Evolutionary conservation across 306 rosid species (phyloP).

Genomic region (Fragaria iinumae): DNA sequence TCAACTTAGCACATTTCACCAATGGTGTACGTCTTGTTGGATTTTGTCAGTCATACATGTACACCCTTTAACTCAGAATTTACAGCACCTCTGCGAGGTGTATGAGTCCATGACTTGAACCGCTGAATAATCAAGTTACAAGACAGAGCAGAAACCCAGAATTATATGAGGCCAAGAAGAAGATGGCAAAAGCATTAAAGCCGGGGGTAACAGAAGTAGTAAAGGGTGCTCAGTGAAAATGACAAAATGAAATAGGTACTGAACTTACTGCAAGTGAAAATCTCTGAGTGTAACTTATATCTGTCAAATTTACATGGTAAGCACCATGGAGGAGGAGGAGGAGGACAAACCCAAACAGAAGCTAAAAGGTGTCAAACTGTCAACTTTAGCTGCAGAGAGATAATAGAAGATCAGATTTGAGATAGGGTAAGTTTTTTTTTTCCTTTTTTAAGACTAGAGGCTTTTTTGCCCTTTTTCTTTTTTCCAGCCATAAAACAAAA

Average conservation of each 20-base stretch:
- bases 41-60: not conserved
- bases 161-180: conserved; percentile 2
- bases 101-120: not conserved
- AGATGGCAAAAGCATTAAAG: conserved; percentile 11
- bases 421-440: not conserved
- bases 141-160: not conserved
- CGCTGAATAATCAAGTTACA: not conserved
- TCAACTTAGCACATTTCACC: not conserved
- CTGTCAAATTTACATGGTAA: too few relatives aligned
- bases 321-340: not conserved
- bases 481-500: conserved; percentile 18
- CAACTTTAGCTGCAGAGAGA: conserved; percentile 9
- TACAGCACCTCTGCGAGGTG: not conserved
- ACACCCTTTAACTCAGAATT: not conserved
- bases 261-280: not conserved
- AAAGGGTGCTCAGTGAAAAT: not conserved
- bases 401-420: not conserved
- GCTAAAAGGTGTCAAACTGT: conserved; percentile 1
- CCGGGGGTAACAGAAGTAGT: not conserved
- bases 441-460: not conserved
- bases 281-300: not conserved
- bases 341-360: conserved; percentile 8
- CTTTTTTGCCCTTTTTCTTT: not conserved
- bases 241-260: not conserved
- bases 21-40: not conserved